These are phyloP conservation scores for Pelagomonas calceolata DNA, from an alignment of 108 stramenopile genomes.

Conservation along the genomic window DNA sequence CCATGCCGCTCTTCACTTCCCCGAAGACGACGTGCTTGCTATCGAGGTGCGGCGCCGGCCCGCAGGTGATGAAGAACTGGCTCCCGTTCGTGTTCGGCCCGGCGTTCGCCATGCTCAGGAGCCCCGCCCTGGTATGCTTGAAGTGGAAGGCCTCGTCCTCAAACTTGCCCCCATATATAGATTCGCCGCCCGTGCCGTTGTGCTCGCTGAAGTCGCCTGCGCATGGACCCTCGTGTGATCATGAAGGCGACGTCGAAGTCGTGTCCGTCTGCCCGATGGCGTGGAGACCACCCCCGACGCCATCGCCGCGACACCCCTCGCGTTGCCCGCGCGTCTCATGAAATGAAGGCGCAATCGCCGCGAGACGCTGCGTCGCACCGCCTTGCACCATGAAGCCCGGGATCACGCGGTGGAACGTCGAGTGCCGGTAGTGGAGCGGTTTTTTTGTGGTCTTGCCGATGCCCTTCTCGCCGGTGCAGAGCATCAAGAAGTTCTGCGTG, in stretches of 20 bases:
- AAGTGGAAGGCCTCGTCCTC: constrained; percentile 90
- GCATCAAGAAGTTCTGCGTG: constrained; percentile 20
- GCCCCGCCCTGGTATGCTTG: constrained; percentile 57
- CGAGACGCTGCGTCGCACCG: too few relatives aligned
- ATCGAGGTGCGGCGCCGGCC: constrained; percentile 81
- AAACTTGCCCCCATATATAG: constrained; percentile 86
- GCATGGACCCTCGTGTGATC: too few relatives aligned
- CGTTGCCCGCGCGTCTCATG: too few relatives aligned
- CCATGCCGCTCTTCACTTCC: too few relatives aligned
- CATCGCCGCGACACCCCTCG: too few relatives aligned
- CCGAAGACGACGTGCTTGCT: constrained; percentile 91
- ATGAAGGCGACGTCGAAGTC: too few relatives aligned
- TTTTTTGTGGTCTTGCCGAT: background rate
- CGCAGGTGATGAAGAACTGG: constrained; percentile 91
- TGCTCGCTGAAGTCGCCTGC: too few relatives aligned
- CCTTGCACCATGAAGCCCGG: constrained; percentile 31
- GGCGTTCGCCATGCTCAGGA: constrained; percentile 80
- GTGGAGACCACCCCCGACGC: too few relatives aligned
- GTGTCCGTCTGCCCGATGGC: too few relatives aligned
- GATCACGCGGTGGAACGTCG: constrained; percentile 20
- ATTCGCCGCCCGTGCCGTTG: constrained; percentile 60
- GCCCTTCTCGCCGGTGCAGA: constrained; percentile 17
- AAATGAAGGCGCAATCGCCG: too few relatives aligned
- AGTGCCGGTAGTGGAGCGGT: background rate
- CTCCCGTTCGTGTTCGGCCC: constrained; percentile 70